These are phyloP conservation scores for Eucalyptus polybractea DNA, from an alignment of 345 rosid species.

Conservation along the genomic window DNA sequence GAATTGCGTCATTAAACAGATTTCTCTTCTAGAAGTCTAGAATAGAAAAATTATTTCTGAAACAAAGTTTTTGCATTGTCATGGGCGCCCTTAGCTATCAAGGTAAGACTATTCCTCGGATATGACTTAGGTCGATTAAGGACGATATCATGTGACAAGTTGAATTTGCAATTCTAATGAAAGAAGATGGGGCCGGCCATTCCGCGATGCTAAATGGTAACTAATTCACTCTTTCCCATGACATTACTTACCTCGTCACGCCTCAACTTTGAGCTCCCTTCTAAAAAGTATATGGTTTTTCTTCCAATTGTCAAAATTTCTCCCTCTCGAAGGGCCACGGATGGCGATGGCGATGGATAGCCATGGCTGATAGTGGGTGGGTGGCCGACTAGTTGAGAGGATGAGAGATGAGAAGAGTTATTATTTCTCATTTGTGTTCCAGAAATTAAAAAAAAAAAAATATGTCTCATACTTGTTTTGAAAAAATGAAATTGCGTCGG, in stretches of 20 bases:
- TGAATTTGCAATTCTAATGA: neutral
- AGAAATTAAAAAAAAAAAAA: too few species aligned
- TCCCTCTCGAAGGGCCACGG: too few species aligned
- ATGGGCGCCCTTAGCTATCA: neutral
- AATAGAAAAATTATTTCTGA: accelerated
- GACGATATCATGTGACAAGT: neutral
- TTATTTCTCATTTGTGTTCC: too few species aligned
- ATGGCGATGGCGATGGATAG: too few species aligned
- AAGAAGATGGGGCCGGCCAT: neutral
- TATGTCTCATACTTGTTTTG: too few species aligned
- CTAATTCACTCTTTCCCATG: neutral
- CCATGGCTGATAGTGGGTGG: too few species aligned
- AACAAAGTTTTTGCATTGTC: too few species aligned
- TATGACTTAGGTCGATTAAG: neutral
- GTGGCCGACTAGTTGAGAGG: too few species aligned
- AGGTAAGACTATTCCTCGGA: neutral
- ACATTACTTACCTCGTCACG: neutral
- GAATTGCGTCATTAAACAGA: accelerated
- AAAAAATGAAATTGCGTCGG: too few species aligned
- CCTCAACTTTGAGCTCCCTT: neutral
- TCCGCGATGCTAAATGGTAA: neutral
- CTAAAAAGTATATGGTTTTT: neutral
- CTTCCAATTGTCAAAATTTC: too few species aligned
- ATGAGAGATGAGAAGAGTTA: too few species aligned
- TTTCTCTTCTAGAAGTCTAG: accelerated